Conservation (phyloP, 73 alveolate species). For the Paramecium tetraurelia region DNA sequence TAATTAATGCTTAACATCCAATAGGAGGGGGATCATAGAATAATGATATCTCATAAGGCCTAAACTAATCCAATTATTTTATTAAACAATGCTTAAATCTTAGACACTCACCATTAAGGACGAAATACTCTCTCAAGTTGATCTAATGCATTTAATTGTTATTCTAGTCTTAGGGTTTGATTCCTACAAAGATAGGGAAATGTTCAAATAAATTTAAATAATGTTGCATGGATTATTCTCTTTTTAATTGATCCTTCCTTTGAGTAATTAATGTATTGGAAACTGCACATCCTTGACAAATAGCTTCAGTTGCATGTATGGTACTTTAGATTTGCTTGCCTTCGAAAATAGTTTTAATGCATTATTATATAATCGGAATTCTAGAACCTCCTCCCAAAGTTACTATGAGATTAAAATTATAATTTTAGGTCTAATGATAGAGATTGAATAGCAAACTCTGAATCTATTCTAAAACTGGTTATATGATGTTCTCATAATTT, state of each 20-base stretch:
- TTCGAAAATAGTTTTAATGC: not conserved
- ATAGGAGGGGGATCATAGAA: not conserved
- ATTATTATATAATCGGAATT: not conserved
- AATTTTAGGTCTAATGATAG: not conserved
- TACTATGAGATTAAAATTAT: not conserved
- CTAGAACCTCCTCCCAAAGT: constrained; percentile 18
- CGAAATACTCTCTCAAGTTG: not conserved
- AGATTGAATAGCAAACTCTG: not conserved
- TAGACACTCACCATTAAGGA: not conserved
- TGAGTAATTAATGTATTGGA: not conserved
- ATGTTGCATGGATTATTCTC: not conserved
- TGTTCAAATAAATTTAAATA: not conserved
- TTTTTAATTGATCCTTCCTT: not conserved
- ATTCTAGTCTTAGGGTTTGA: not conserved
- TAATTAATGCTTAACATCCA: not conserved
- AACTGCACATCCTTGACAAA: not conserved
- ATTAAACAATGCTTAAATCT: not conserved
- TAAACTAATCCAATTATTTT: not conserved
- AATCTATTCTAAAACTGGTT: not conserved
- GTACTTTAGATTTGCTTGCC: not conserved
- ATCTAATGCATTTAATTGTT: not conserved
- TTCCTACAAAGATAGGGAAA: not conserved
- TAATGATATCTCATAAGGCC: not conserved
- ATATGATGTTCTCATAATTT: not conserved
- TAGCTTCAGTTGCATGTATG: not conserved